Base-by-base conservation (phyloP, 2,329 filamentous ascomycete genomes). In the Hypoxylon sp. region DNA sequence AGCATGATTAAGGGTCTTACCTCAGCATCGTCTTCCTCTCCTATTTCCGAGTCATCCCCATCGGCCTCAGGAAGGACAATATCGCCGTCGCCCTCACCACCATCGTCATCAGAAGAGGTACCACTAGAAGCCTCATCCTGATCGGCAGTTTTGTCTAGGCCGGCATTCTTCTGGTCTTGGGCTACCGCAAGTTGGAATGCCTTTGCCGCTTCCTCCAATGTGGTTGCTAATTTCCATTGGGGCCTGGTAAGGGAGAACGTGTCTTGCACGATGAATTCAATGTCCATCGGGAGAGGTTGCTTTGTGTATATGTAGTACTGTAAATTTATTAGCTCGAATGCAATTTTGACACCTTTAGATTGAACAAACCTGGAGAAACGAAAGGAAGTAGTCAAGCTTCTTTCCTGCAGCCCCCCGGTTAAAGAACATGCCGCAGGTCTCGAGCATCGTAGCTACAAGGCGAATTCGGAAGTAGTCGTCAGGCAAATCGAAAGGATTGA, bases 381-480 rank as follows among this genome's bases (percentile, higher is more conserved):
- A 95, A 68, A 99, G 85, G 81, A 98, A 99, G 80, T 97, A 98
- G 77, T 99, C 96, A 8, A 99, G 87, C 82, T 98, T 99, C 85
- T 98, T 98, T 80, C 95, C 97, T 1, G 95, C 93, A 48, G 92
- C 90, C 6, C 97, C 96, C 75, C 95, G 92, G 79, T 96, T 96
- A 76, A 98, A 99, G 82, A 95, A 99, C 80, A 97, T 91, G 61
- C 97, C 96, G 73, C 95, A 98, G 0, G 95, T 98, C 81, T 99
- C 97, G 3, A 99, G 86, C 54, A 99, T 85, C 13, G 92, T 97
- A 71, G 94, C 92, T 31, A 97, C 91, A 37, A 99, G 85, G 10
- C 96, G 93, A 76, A 98, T 95, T 58, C 96, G 92, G 81, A 99
- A 99, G 81, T 92, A 98, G 77, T 99, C 97, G 78, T 98, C 96